phyloP scores from a whole-genome alignment of 345 rosid genomes.

The Raphanus sativus region DNA sequence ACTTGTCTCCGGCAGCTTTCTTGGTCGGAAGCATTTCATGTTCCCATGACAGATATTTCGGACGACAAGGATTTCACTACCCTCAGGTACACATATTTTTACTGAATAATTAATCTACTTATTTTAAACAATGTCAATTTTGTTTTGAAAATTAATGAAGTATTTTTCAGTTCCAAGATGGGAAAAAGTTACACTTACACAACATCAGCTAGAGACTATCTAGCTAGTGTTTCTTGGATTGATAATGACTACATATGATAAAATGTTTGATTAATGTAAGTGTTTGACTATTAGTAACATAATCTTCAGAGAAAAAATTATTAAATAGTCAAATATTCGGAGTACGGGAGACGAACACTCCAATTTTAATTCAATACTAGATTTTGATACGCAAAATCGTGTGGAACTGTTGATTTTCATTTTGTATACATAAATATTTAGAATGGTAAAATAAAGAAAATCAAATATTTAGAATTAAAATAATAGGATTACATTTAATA shows the following conservation, averaged over 20 bases:
- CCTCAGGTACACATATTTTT: constrained; percentile 47
- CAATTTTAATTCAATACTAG: not conserved
- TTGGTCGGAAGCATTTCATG: constrained; percentile 97
- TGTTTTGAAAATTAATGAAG: not conserved
- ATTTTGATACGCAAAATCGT: too few species aligned
- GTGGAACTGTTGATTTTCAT: too few species aligned
- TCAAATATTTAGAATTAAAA: too few species aligned
- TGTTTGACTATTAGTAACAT: too few species aligned
- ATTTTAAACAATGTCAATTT: not conserved
- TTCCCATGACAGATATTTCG: constrained; percentile 72
- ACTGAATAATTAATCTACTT: not conserved
- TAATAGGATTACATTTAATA: too few species aligned
- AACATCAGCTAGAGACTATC: not conserved
- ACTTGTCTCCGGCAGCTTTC: constrained; percentile 67
- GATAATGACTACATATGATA: not conserved
- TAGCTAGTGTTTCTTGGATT: not conserved
- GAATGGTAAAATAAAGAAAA: too few species aligned
- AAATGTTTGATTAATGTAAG: not conserved
- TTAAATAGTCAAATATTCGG: constrained; percentile 11
- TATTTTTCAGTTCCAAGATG: not conserved
- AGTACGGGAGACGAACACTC: constrained; percentile 29
- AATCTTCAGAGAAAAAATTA: too few species aligned
- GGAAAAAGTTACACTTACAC: not conserved
- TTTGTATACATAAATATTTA: too few species aligned
- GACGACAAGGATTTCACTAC: constrained; percentile 36